phyloP scores from a whole-genome alignment of 768 basidiomycete genomes.

The Termitomyces heimii region DNA sequence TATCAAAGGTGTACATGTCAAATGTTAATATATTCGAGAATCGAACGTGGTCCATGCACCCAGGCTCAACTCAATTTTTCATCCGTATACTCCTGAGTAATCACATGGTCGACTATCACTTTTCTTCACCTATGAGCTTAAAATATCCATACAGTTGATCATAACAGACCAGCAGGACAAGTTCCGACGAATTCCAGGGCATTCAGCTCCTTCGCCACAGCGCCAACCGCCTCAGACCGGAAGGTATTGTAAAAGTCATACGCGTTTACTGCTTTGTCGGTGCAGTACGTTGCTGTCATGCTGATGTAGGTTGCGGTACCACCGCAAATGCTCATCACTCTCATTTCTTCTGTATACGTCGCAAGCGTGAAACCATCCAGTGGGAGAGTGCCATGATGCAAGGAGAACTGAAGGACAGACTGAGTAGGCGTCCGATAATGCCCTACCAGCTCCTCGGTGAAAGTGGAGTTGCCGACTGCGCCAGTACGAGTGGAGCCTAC shows the following conservation, averaged over 20 bases:
- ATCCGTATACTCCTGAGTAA: background rate
- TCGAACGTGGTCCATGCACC: background rate
- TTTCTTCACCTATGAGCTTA: background rate
- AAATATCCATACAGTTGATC: background rate
- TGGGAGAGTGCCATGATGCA: background rate
- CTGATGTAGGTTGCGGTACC: constrained; percentile 8
- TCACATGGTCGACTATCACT: background rate
- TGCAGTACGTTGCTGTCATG: constrained; percentile 6
- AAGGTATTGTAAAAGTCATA: constrained; percentile 1
- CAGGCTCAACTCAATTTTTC: background rate
- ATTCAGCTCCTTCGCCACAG: background rate
- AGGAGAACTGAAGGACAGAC: constrained; percentile 1
- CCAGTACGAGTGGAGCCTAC: constrained; percentile 5
- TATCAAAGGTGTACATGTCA: too few species aligned
- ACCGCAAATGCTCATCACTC: constrained; percentile 8
- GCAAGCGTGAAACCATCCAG: background rate
- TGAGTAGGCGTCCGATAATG: constrained; percentile 2
- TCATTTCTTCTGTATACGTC: constrained; percentile 7
- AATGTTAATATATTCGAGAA: background rate
- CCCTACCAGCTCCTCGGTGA: constrained; percentile 5
- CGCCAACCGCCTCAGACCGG: background rate
- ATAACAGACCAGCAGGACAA: constrained; percentile 2
- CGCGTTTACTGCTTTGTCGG: background rate
- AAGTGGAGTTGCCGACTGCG: background rate
- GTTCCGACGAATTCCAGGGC: constrained; percentile 5